Evolutionary conservation across 257 asterid genomes (phyloP).

Genomic region (Handroanthus guayacan): DNA sequence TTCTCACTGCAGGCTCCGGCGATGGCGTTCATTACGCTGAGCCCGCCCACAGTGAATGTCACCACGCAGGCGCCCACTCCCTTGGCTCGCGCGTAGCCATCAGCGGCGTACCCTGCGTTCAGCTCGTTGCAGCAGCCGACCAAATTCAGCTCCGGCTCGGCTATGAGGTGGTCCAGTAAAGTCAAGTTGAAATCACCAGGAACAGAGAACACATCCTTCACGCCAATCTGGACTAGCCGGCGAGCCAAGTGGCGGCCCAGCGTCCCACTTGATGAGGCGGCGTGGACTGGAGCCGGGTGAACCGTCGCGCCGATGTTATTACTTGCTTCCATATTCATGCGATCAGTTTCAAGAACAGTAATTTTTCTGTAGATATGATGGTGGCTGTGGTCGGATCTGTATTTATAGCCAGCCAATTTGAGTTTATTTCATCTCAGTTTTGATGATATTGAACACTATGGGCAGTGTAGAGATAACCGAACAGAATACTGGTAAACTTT

Average conservation of each 20-base stretch:
- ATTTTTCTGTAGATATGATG: not conserved
- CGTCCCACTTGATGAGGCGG: slow-evolving; percentile 44
- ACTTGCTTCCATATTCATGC: slow-evolving; percentile 43
- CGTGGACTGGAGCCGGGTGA: slow-evolving; percentile 28
- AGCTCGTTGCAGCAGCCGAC: slow-evolving; percentile 87
- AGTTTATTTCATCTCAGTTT: not conserved
- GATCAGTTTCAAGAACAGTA: slow-evolving; percentile 9
- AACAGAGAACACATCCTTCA: slow-evolving; percentile 71
- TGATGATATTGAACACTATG: slow-evolving; percentile 38
- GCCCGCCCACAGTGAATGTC: slow-evolving; percentile 85
- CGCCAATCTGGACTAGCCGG: slow-evolving; percentile 78
- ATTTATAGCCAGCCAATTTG: slow-evolving; percentile 33
- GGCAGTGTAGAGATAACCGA: slow-evolving; percentile 35
- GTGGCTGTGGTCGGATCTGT: not conserved
- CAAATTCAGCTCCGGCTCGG: slow-evolving; percentile 68
- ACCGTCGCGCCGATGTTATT: slow-evolving; percentile 27
- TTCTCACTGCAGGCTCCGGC: slow-evolving; percentile 90
- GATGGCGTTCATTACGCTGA: slow-evolving; percentile 77
- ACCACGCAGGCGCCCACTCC: slow-evolving; percentile 87
- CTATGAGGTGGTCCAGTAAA: slow-evolving; percentile 67
- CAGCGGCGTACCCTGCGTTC: slow-evolving; percentile 84
- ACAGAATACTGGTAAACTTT: not conserved
- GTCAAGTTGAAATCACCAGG: slow-evolving; percentile 81
- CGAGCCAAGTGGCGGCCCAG: slow-evolving; percentile 72
- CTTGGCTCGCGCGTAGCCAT: slow-evolving; percentile 74